These are phyloP conservation scores for Cajanus cajan DNA, from an alignment of 306 rosid genomes.

Conservation along the genomic window DNA sequence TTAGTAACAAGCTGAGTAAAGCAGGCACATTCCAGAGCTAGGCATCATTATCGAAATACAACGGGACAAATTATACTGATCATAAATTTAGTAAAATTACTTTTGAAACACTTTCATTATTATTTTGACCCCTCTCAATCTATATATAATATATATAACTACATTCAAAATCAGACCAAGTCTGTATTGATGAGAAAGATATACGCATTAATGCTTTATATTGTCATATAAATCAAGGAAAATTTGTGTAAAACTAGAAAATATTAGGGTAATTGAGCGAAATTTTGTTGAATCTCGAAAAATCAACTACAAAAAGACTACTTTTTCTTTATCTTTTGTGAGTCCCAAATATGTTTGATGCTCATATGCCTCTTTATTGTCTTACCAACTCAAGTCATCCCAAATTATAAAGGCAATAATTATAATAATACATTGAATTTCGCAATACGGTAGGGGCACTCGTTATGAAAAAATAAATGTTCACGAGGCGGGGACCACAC, in stretches of 20 bases:
- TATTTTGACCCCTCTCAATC: not conserved
- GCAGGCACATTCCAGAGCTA: not conserved
- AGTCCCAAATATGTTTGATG: slow-evolving; percentile 33
- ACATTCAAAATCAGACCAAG: not conserved
- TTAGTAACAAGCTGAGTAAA: not conserved
- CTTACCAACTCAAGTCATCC: slow-evolving; percentile 15
- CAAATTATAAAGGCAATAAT: slow-evolving; percentile 19
- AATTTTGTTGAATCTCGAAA: not conserved
- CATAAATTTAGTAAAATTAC: not conserved
- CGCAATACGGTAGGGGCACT: slow-evolving; percentile 22
- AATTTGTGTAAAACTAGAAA: not conserved
- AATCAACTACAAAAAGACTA: not conserved
- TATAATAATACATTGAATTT: slow-evolving; percentile 21
- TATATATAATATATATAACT: not conserved
- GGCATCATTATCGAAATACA: not conserved
- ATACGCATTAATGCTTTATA: not conserved
- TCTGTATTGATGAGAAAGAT: not conserved
- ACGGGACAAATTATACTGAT: not conserved
- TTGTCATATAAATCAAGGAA: not conserved
- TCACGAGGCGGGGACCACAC: slow-evolving; percentile 19
- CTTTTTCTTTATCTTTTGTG: slow-evolving; percentile 19
- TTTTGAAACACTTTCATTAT: not conserved
- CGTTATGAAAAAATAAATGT: not conserved
- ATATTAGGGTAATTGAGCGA: not conserved
- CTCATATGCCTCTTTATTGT: slow-evolving; percentile 25